Evolutionary conservation across 2,329 filamentous ascomycete genomes (phyloP), one percentile per base, ranked within the genome.

Genomic region (Scedosporium dehoogii): DNA sequence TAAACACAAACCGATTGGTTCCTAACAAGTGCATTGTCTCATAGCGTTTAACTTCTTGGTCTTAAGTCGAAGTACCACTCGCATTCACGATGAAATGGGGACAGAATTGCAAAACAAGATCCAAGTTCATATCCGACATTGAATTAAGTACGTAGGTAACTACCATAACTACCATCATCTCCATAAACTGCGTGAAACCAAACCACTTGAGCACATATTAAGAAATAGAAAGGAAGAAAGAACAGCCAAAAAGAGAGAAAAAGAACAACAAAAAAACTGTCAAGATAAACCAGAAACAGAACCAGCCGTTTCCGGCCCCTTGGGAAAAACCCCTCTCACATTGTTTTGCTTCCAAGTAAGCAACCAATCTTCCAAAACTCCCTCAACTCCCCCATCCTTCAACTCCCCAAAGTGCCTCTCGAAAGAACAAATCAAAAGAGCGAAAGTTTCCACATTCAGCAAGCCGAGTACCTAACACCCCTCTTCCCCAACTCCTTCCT

Each of bases 401-500:
- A 29, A 29, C 48, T 23, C 18, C 18, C 6, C 48, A n/a, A 6
- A 29, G 27, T 29, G 27, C 6, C 27, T n/a, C 4, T 29, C 4
- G 6, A 29, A 29, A 6, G 4, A 29, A 29, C 27, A 29, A 29
- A 29, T 29, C n/a, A 55, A 55, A 55, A 10, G 21, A 55, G 48
- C 1, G 3, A 48, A 42, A 9, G 16, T 16, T 44, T 59, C 6
- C 42, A 42, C 42, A 16, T 46, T 69, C 67, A 78, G 67, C 76
- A 78, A 27, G 67, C 76, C 21, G 78, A 77, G 63, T 87, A 87
- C 64, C 80, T 75, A 44, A 88, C 84, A 16, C 85, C 85, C 63
- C 85, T 78, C 77, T 84, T 86, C 4, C 86, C 87, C 60, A 88
- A 78, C 76, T 92, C 89, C 75, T 89, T 86, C 69, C 88, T 80